Evolutionary conservation across 441 rosid species (phyloP), one percentile per base, ranked within the genome.

Genomic region (Gossypium aridum): DNA sequence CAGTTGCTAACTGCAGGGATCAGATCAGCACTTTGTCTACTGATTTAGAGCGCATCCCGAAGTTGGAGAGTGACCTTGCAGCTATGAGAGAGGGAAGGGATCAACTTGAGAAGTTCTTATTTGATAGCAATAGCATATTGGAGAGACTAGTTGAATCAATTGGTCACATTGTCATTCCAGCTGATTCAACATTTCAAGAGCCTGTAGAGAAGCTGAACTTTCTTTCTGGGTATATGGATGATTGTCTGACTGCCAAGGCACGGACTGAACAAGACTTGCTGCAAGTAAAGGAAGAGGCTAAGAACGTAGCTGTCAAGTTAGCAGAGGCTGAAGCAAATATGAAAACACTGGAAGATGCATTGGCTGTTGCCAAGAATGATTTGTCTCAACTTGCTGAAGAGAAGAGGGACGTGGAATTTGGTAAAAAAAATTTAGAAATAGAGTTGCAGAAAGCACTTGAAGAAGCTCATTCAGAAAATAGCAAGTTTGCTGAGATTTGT

Each of bases 21-120:
- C 87, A 92, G 80, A 88, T 90, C 74, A 62, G 78, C 71, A 72
- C 75, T 76, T 79, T 92, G 79, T 84, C 90, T 23, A 72, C 81
- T 76, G 87, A 88, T 72, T 60, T 87, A 71, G 92, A 88, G 77
- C 72, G 80, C 65, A 85, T 85, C 19, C 85, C 87, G 14, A 83
- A 80, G 81, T 80, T 95, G 86, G 98, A 92, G 87, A 80, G 83
- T 26, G 89, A 91, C 78, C 85, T 92, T 64, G 74, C 76, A 78
- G 84, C 85, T 69, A 19, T 81, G 72, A 86, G 75, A 67, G 87
- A 83, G 64, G 86, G 84, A 74, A 80, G 83, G 67, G 86, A 91
- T 87, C 87, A 92, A 63, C 73, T 89, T 64, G 87, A 87, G 86
- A 87, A 85, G 80, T 85, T 89, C 47, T 82, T 90, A 62, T 78